Evolutionary conservation across 768 basidiomycete species (phyloP), one percentile per base, ranked within the genome.

Genomic region (Pleurotus sapidus): DNA sequence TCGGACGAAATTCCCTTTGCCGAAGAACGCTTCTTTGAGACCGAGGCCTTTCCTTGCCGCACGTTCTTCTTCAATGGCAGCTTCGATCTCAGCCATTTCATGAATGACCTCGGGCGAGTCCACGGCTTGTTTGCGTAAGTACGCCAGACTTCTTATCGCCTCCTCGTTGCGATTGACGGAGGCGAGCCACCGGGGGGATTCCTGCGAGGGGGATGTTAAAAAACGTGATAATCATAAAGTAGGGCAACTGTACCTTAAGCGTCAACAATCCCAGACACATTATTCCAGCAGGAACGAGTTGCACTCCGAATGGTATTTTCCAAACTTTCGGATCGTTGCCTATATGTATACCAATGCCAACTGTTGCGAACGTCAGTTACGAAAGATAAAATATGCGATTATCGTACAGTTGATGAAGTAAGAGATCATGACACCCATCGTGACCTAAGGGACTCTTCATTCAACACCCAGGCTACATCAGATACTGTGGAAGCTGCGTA

Each of bases 1-100:
- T 23, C 93, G 86, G 57, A 87, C 73, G 45, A 84, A 80, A 71
- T 93, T 93, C 46, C 93, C 92, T 67, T 89, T 89, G 20, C 87
- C 87, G 39, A 90, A 74, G 73, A 93, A 88, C 1, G 89, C 88
- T 62, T 91, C 86, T 61, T 76, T 82, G 58, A 79, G 62, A 1
- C 88, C 86, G 9, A 91, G 76, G 4, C 84, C 87, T 15, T 72
- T 61, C 12, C 88, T 83, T 5, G 83, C 82, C 46, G 77, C 81
- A 8, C 78, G 79, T 67, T 94, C 92, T 69, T 93, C 91, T 24
- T 77, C 66, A 56, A 94, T 85, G 9, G 87, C 87, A 1, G 90
- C 89, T 60, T 90, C 83, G 59, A 95, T 94, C 69, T 95, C 93
- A 15, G 87, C 86, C 67, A 88, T 77, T 65, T 91, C 89, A 24